Percentiles rank a stretch among this genome's conserved stretches.
Conservation (phyloP, 257 asterid species). For the Solanum piurae region DNA sequence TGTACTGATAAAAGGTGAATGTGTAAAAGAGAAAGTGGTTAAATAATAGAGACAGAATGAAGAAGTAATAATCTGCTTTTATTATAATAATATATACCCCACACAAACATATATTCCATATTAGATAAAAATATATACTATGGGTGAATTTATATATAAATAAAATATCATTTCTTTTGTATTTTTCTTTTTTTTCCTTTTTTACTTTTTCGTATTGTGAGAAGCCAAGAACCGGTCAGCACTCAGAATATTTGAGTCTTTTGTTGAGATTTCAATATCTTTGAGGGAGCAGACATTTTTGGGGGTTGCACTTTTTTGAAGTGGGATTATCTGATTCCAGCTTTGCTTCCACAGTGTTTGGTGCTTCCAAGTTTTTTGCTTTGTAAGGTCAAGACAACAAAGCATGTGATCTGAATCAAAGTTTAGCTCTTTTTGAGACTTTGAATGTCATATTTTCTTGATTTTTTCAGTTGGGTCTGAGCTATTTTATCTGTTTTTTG, state of each 20-base stretch:
- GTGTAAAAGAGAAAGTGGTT: not conserved
- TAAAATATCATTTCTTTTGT: not conserved
- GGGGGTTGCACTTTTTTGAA: conserved; percentile 26
- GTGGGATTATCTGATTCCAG: conserved; percentile 16
- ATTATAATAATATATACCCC: not conserved
- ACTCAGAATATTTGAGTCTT: conserved; percentile 38
- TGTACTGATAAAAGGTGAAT: not conserved
- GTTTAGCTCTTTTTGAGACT: not conserved
- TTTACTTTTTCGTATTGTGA: conserved; percentile 11
- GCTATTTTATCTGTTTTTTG: not conserved
- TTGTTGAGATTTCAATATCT: conserved; percentile 29
- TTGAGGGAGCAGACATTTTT: conserved; percentile 25
- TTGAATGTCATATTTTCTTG: conserved; percentile 9
- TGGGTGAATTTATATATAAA: not conserved
- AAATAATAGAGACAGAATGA: not conserved
- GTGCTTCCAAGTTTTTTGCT: not conserved
- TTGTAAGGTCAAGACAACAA: conserved; percentile 8
- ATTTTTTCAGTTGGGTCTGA: conserved; percentile 17
- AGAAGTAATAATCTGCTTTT: not conserved
- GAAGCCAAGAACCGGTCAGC: conserved; percentile 29
- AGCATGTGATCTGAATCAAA: conserved; percentile 9
- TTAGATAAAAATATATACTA: not conserved
- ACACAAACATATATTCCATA: conserved; percentile 12
- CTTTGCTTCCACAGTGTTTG: not conserved
- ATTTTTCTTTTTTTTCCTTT: not conserved